Evolutionary conservation across 2,329 filamentous ascomycete species (phyloP).

Genomic region (Penicillium sp.): DNA sequence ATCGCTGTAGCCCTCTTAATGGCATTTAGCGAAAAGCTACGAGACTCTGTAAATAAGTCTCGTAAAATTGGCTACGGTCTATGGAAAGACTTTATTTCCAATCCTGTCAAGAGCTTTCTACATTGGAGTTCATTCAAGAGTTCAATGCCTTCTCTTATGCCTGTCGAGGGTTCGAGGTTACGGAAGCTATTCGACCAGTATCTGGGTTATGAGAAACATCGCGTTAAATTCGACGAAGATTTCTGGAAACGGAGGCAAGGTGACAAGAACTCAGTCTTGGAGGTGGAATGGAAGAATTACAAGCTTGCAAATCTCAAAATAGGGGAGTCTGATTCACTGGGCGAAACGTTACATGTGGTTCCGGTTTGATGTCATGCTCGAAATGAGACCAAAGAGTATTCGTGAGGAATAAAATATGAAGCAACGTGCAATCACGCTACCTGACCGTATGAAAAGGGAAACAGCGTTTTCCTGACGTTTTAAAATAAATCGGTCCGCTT

Average conservation of each 20-base stretch:
- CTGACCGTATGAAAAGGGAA: too few species aligned
- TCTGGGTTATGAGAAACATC: constrained; percentile 20
- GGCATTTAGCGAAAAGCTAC: constrained; percentile 51
- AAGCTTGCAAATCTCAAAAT: constrained; percentile 4
- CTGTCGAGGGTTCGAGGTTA: constrained; percentile 22
- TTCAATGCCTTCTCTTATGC: constrained; percentile 4
- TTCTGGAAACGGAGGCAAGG: constrained; percentile 31
- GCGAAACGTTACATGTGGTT: too few species aligned
- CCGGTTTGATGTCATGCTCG: too few species aligned
- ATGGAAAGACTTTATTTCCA: constrained; percentile 23
- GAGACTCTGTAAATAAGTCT: constrained; percentile 23
- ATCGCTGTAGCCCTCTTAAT: constrained; percentile 54
- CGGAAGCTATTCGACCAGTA: constrained; percentile 28
- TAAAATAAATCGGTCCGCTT: too few species aligned
- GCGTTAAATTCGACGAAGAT: constrained; percentile 28
- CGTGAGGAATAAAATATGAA: too few species aligned
- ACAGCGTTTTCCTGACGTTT: too few species aligned
- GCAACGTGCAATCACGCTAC: too few species aligned
- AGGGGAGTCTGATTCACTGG: neutral
- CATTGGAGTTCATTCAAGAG: constrained; percentile 9
- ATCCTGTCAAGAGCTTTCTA: constrained; percentile 17
- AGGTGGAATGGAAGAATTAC: constrained; percentile 1
- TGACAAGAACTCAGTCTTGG: constrained; percentile 7
- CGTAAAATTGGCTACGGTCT: constrained; percentile 26
- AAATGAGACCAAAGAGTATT: too few species aligned